A percentile compares a stretch with the other conserved stretches of the same genome.
Evolutionary conservation across 1,139 yeast genomes (phyloP).

Genomic region (Geotrichum cucujoidarum): DNA sequence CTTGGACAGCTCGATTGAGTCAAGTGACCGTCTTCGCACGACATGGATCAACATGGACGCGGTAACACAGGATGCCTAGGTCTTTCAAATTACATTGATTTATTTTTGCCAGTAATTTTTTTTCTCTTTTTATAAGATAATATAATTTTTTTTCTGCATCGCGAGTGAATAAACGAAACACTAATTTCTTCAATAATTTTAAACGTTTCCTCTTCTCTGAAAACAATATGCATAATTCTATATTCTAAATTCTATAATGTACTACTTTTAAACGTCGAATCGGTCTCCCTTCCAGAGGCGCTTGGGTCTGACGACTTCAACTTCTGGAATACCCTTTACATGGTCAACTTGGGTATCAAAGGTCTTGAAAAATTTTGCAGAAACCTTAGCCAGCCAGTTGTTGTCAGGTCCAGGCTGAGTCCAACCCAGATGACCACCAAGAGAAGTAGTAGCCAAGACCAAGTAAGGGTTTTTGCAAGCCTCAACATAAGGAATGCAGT

Average conservation of each 20-base stretch:
- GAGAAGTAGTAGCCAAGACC: constrained; percentile 58
- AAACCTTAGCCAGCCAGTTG: constrained; percentile 69
- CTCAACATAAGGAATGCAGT: constrained; percentile 60
- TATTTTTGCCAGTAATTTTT: background rate
- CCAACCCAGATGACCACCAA: constrained; percentile 87
- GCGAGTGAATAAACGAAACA: too few relatives aligned
- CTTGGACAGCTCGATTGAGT: background rate
- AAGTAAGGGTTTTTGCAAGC: constrained; percentile 64
- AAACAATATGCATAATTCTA: too few relatives aligned
- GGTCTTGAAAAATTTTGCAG: constrained; percentile 55
- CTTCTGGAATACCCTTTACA: constrained; percentile 10
- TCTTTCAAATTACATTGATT: too few relatives aligned
- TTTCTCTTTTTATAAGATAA: background rate
- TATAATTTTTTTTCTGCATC: background rate
- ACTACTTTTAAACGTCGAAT: background rate
- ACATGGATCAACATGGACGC: constrained; percentile 6
- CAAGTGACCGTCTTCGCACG: background rate
- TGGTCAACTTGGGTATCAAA: constrained; percentile 42
- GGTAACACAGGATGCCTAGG: background rate
- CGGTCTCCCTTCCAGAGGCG: constrained; percentile 2
- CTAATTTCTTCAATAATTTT: too few relatives aligned
- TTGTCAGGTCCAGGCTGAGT: constrained; percentile 51
- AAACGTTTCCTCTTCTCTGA: too few relatives aligned
- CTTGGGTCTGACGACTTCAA: constrained; percentile 8
- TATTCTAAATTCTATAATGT: too few relatives aligned